These are phyloP conservation scores for Sclerotinia nivalis DNA, from an alignment of 2,329 filamentous ascomycete genomes.

Conservation along the genomic window DNA sequence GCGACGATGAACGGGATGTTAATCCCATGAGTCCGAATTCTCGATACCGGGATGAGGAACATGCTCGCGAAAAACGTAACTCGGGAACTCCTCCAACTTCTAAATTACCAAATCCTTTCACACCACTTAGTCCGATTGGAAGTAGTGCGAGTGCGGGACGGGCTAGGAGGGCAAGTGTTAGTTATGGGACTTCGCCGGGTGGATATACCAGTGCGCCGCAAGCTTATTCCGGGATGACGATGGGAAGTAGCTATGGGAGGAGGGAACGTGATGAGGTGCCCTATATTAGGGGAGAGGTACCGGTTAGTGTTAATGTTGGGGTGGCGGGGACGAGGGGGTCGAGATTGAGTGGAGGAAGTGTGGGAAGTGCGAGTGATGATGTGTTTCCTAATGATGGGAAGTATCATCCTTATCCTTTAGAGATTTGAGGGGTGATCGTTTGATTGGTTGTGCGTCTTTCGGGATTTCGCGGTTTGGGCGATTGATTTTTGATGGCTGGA, in stretches of 20 bases:
- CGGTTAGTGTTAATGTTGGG: background rate
- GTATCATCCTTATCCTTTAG: slow-evolving; percentile 33
- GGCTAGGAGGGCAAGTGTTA: slow-evolving; percentile 19
- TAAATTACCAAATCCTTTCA: slow-evolving; percentile 7
- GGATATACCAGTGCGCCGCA: slow-evolving; percentile 16
- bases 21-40: background rate
- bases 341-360: slow-evolving; percentile 8
- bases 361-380: slow-evolving; percentile 15
- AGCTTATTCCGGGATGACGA: background rate
- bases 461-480: background rate
- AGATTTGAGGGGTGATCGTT: background rate
- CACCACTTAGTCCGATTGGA: background rate
- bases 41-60: slow-evolving; percentile 7
- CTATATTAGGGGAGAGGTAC: slow-evolving; percentile 18
- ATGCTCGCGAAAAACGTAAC: background rate
- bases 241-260: background rate
- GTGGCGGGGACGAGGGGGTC: background rate
- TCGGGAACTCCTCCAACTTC: background rate
- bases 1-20: background rate
- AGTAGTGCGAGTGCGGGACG: background rate
- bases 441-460: background rate
- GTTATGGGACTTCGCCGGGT: background rate
- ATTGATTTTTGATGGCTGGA: background rate
- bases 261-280: slow-evolving; percentile 6
- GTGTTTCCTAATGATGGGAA: slow-evolving; percentile 34